phyloP scores from a whole-genome alignment of 2,329 filamentous ascomycete species.

The Elsinoe fawcettii region DNA sequence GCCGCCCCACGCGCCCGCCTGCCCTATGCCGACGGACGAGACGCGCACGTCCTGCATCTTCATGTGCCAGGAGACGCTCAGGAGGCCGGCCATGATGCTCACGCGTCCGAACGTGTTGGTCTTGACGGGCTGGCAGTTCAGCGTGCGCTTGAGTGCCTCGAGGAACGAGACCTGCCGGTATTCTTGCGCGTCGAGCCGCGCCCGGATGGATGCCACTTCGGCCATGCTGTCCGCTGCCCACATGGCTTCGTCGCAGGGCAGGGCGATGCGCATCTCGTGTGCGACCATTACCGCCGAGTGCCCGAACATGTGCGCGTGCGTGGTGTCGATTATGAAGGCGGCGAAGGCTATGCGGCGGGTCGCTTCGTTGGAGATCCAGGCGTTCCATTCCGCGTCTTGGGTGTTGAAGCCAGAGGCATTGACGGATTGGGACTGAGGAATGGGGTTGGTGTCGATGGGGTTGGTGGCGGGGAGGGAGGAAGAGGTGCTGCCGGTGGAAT shows the following conservation, averaged over 20 bases:
- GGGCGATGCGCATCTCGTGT: constrained; percentile 82
- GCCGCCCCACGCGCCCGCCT: constrained; percentile 82
- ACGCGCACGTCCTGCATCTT: constrained; percentile 92
- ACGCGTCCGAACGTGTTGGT: constrained; percentile 92
- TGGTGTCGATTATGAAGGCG: constrained; percentile 90
- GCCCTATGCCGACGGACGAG: constrained; percentile 76
- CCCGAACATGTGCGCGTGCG: constrained; percentile 95
- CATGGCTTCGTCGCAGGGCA: constrained; percentile 86
- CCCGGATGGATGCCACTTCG: constrained; percentile 78
- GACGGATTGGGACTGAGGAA: constrained; percentile 38
- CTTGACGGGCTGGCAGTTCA: constrained; percentile 75
- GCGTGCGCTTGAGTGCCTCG: constrained; percentile 79
- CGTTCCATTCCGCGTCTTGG: constrained; percentile 85
- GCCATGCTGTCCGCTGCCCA: constrained; percentile 86
- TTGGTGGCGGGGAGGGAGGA: constrained; percentile 43
- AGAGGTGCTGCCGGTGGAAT: constrained; percentile 36
- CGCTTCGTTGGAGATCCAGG: constrained; percentile 91
- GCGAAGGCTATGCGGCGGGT: constrained; percentile 85
- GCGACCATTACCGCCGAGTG: constrained; percentile 96
- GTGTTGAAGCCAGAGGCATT: constrained; percentile 49
- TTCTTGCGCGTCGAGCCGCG: constrained; percentile 69
- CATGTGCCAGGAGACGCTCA: constrained; percentile 97
- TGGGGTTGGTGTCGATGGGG: constrained; percentile 33
- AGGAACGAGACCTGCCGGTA: constrained; percentile 81
- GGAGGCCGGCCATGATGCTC: constrained; percentile 84